These are phyloP conservation scores for Entomortierella lignicola DNA, from an alignment of 192 early-diverging fungal species.

Conservation along the genomic window DNA sequence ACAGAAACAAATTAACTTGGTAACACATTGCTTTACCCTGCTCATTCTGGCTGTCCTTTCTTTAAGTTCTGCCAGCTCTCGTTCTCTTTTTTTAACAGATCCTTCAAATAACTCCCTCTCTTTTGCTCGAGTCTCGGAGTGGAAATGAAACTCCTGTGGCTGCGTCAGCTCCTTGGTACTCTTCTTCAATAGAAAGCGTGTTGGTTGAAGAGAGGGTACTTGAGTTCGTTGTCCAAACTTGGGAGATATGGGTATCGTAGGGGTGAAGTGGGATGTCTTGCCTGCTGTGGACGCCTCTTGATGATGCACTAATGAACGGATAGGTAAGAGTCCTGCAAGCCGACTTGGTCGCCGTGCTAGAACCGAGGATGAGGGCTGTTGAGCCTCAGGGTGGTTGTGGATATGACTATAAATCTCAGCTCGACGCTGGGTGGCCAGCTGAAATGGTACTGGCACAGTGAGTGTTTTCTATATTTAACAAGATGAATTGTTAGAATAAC, in stretches of 20 bases:
- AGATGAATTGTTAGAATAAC: not conserved
- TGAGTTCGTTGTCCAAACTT: conserved; percentile 23
- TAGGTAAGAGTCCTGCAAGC: conserved; percentile 19
- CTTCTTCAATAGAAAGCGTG: conserved; percentile 31
- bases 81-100: conserved; percentile 43
- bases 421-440: conserved; percentile 25
- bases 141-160: conserved; percentile 50
- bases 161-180: conserved; percentile 45
- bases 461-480: conserved; percentile 14
- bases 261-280: conserved; percentile 4
- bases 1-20: too few relatives aligned
- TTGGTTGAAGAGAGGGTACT: conserved; percentile 14
- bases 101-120: conserved; percentile 63
- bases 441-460: conserved; percentile 29
- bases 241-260: conserved; percentile 35
- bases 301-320: not conserved
- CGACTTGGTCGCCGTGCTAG: conserved; percentile 8
- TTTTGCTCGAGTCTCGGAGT: conserved; percentile 62
- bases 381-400: not conserved
- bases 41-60: conserved; percentile 24
- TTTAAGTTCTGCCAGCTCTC: conserved; percentile 56
- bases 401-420: conserved; percentile 17
- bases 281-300: not conserved
- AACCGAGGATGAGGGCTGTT: not conserved
- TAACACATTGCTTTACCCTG: not conserved